These are phyloP conservation scores for Leishmania martiniquensis DNA, from an alignment of 208 protist species.

Conservation along the genomic window DNA sequence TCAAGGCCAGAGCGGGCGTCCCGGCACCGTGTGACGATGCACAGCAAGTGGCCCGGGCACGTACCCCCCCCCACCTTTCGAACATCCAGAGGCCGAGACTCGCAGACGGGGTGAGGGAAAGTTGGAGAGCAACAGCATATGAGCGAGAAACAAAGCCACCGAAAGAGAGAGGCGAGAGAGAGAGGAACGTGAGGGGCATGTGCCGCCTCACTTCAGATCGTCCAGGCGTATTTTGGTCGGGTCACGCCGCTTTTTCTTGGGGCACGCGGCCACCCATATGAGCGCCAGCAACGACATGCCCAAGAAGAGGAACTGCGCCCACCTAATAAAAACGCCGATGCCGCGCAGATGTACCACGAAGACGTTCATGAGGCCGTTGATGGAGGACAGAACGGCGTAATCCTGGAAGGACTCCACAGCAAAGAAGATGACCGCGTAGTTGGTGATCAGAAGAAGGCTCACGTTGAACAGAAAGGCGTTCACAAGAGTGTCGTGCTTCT, in stretches of 20 bases:
- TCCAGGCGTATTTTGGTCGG: slow-evolving; percentile 53
- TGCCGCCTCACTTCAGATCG: slow-evolving; percentile 9
- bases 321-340: slow-evolving; percentile 71
- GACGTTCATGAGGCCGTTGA: slow-evolving; percentile 74
- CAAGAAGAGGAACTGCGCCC: slow-evolving; percentile 73
- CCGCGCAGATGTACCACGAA: slow-evolving; percentile 77
- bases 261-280: slow-evolving; percentile 59
- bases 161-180: not conserved
- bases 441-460: slow-evolving; percentile 89
- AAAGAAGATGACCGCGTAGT: slow-evolving; percentile 91
- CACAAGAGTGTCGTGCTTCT: slow-evolving; percentile 91
- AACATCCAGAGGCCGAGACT: not conserved
- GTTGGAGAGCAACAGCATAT: too few relatives aligned
- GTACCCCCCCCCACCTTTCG: not conserved
- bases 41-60: not conserved
- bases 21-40: not conserved
- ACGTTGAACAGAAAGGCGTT: slow-evolving; percentile 96
- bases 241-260: slow-evolving; percentile 46
- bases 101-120: not conserved
- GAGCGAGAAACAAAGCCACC: not conserved
- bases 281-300: slow-evolving; percentile 56
- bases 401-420: slow-evolving; percentile 79
- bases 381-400: slow-evolving; percentile 82
- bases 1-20: not conserved
- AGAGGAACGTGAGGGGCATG: not conserved